Evolutionary conservation across 1,284 basidiomycete species (phyloP).

Genomic region (Ustilago esculenta): DNA sequence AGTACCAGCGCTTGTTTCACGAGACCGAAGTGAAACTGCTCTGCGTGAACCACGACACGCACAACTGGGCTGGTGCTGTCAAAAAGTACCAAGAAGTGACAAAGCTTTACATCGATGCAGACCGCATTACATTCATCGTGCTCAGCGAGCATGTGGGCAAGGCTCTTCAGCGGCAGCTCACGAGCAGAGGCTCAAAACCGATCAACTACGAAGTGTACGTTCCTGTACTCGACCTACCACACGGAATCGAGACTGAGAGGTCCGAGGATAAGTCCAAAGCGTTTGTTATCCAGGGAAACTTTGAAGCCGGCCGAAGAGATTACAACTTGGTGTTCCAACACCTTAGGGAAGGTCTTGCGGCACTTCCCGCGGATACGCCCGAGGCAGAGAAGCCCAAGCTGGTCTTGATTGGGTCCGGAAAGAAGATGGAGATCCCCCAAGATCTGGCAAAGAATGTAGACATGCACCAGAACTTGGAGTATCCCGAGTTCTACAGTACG

Average conservation of each 20-base stretch:
- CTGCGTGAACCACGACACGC: constrained; percentile 1
- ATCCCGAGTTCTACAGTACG: constrained; percentile 9
- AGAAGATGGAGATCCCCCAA: background rate
- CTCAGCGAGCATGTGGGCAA: constrained; percentile 14
- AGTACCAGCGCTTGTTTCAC: constrained; percentile 2
- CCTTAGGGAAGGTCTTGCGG: constrained; percentile 1
- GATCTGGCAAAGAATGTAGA: constrained; percentile 3
- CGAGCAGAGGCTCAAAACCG: background rate
- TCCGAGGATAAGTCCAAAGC: constrained; percentile 2
- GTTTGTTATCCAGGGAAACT: constrained; percentile 11
- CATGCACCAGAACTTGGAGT: constrained; percentile 9
- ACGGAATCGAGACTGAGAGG: background rate
- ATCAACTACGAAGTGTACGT: constrained; percentile 4
- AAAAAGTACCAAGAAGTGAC: background rate
- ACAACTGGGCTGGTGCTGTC: background rate
- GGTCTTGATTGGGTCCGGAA: constrained; percentile 7
- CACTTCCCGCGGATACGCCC: background rate
- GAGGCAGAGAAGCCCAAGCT: background rate
- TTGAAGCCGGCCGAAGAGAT: background rate
- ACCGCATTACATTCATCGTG: constrained; percentile 9
- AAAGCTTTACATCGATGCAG: constrained; percentile 5
- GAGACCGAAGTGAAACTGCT: constrained; percentile 7
- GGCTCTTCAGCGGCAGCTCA: background rate
- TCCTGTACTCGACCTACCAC: constrained; percentile 4
- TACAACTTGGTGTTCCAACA: constrained; percentile 3